phyloP scores from a whole-genome alignment of 1,284 basidiomycete species.

The Athelia psychrophila region DNA sequence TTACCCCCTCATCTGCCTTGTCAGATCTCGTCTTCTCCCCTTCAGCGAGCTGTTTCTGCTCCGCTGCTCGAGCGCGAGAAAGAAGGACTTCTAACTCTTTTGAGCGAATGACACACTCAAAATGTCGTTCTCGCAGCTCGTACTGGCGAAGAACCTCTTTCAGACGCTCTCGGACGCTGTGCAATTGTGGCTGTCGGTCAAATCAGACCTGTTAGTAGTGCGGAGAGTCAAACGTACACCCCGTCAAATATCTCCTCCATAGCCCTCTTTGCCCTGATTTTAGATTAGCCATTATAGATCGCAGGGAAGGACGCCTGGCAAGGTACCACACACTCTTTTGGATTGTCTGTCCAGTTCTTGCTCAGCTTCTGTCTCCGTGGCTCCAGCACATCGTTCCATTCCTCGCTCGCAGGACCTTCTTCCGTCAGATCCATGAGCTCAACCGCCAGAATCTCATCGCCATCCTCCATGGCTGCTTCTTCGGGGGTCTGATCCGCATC shows the following conservation, averaged over 20 bases:
- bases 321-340: constrained; percentile 54
- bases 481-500: constrained; percentile 80
- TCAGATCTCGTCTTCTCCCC: constrained; percentile 66
- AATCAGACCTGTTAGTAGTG: background rate
- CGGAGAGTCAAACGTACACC: constrained; percentile 49
- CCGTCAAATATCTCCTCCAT: constrained; percentile 78
- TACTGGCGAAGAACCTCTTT: constrained; percentile 83
- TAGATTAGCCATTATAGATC: constrained; percentile 7
- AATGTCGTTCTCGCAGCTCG: constrained; percentile 82
- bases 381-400: constrained; percentile 60
- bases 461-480: constrained; percentile 78
- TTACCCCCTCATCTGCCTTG: constrained; percentile 69
- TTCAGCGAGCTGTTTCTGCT: constrained; percentile 77
- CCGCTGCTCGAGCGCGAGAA: constrained; percentile 77
- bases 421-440: constrained; percentile 85
- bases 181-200: constrained; percentile 4
- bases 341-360: constrained; percentile 76
- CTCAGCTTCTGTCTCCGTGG: constrained; percentile 61
- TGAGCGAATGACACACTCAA: constrained; percentile 83
- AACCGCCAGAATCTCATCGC: constrained; percentile 80
- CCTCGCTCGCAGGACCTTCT: constrained; percentile 50
- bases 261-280: constrained; percentile 59
- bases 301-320: constrained; percentile 6
- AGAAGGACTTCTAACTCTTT: constrained; percentile 84
- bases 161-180: constrained; percentile 74